phyloP scores from a whole-genome alignment of 176 grass and related monocot species.

The Musa beccarii region DNA sequence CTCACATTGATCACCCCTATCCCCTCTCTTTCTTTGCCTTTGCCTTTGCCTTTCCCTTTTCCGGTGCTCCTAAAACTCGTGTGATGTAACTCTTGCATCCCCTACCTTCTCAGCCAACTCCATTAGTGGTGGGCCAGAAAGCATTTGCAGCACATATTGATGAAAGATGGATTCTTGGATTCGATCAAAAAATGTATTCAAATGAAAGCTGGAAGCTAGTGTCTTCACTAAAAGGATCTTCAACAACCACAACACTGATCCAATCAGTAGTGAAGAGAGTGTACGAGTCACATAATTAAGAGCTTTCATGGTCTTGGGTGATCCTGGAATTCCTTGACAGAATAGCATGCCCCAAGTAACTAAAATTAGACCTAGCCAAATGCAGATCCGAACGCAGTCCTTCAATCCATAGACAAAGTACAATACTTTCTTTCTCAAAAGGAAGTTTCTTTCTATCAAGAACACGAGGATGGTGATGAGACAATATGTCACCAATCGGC shows the following conservation, averaged over 20 bases:
- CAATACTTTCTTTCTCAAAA: constrained; percentile 82
- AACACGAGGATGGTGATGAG: constrained; percentile 50
- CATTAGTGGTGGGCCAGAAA: constrained; percentile 67
- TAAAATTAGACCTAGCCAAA: constrained; percentile 66
- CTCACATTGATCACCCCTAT: constrained; percentile 52
- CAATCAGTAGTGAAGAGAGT: constrained; percentile 18
- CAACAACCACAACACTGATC: constrained; percentile 15
- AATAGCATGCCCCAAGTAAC: constrained; percentile 71
- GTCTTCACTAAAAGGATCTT: constrained; percentile 90
- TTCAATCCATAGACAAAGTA: constrained; percentile 92
- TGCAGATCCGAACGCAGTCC: constrained; percentile 54
- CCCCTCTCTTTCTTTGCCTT: constrained; percentile 33
- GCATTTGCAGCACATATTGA: constrained; percentile 78
- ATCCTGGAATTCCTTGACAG: constrained; percentile 22
- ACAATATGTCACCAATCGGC: constrained; percentile 66
- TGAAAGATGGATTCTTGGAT: constrained; percentile 88
- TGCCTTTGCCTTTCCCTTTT: constrained; percentile 35
- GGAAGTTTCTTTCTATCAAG: constrained; percentile 83
- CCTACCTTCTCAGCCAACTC: constrained; percentile 76
- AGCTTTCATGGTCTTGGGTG: constrained; percentile 11
- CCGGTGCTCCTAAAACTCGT: constrained; percentile 50
- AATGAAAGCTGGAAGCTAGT: constrained; percentile 75
- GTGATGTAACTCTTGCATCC: constrained; percentile 29
- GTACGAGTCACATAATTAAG: constrained; percentile 3
- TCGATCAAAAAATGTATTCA: constrained; percentile 82